Evolutionary conservation across 2,329 filamentous ascomycete species (phyloP).

Genomic region (Stromatinia cepivora): DNA sequence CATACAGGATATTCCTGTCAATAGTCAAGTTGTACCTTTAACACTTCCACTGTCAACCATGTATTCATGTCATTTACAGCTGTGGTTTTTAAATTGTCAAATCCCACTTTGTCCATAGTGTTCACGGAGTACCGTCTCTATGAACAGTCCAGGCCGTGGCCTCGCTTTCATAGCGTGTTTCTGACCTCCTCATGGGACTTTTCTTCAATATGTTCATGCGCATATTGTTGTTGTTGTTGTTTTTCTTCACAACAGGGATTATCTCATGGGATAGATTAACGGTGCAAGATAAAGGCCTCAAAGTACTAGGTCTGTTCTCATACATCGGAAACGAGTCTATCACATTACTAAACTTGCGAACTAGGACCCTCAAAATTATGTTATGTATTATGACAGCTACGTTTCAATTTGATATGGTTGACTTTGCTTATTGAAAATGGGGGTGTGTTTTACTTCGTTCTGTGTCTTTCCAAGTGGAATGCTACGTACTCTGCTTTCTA

Average conservation of each 20-base stretch:
- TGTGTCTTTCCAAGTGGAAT: background rate
- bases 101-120: background rate
- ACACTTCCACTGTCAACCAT: too few species aligned
- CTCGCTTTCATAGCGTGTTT: background rate
- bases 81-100: too few species aligned
- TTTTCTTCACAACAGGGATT: background rate
- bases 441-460: background rate
- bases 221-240: background rate
- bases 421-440: too few species aligned
- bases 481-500: background rate
- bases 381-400: background rate
- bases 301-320: background rate
- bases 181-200: background rate
- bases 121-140: background rate
- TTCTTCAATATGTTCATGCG: background rate
- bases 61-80: too few species aligned
- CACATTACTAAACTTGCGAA: background rate
- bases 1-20: too few species aligned
- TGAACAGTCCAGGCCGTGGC: background rate
- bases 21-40: too few species aligned
- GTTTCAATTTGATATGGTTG: background rate
- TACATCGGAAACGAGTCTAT: background rate
- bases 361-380: background rate
- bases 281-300: accelerated
- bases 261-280: background rate